Base-by-base conservation (phyloP, 73 alveolate genomes). In the Paramecium octaurelia region DNA sequence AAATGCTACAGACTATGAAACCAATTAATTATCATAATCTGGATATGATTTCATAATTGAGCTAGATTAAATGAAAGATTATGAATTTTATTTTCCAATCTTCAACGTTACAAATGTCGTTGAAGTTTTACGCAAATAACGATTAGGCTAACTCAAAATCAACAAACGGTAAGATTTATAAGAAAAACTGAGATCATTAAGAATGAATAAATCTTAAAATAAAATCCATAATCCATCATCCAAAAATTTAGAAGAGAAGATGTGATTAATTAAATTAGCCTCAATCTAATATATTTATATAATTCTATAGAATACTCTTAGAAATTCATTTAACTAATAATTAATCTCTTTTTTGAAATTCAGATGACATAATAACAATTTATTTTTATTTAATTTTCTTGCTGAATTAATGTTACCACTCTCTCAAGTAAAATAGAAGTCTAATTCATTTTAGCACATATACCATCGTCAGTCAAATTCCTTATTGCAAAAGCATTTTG, bases 381-480 rank as follows among this genome's bases (percentile, higher is more conserved):
- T 54, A 54, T 16, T 54, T 18, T 3, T 16, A 54, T 54, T 54
- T n/a, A 54, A 16, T 54, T 54, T 54, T 54, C 31, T 54, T 54
- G 69, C 31, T 54, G 3, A 54, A 64, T 27, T 64, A 31, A 64
- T 64, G 84, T 14, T 64, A 31, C 84, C 84, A 24, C 42, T 64
- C 11, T 23, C 84, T 64, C 31, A 64, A 64, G 84, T 64, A 64
- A 27, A 27, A 12, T 12, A 64, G 84, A 12, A 64, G 46, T 31
- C 27, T 31, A 31, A 12, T 64, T 64, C 31, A 20, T 36, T 24
- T 9, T 29, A 73, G 59, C 36, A 73, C 18, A 73, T 73, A 2
- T 73, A 73, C 59, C 87, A 73, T 73, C 14, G 87, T 16, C n/a
- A 73, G 35, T 35, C 87, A 34, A 35, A 60, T 29, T 73, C 87